Evolutionary conservation across 1,284 basidiomycete species (phyloP).

Genomic region (Cystobasidium sp.): DNA sequence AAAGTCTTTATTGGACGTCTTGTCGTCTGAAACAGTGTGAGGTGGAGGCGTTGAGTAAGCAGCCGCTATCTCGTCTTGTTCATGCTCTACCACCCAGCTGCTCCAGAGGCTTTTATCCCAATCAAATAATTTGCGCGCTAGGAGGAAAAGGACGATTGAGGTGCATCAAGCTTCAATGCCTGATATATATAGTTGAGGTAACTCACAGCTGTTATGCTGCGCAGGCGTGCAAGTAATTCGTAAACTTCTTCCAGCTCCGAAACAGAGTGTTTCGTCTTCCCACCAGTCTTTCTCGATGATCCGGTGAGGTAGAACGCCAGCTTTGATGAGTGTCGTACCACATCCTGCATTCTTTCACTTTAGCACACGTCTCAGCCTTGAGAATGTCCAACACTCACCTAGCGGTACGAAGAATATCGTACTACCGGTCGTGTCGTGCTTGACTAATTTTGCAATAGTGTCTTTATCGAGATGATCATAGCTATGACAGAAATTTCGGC

Average conservation of each 20-base stretch:
- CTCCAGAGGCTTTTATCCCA: conserved; percentile 52
- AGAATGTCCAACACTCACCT: conserved; percentile 36
- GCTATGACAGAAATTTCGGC: conserved; percentile 38
- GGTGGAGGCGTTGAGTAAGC: background rate
- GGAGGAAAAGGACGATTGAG: too few species aligned
- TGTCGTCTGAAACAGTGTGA: background rate
- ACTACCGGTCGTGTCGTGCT: conserved; percentile 41
- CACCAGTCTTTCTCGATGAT: conserved; percentile 54
- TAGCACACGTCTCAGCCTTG: background rate
- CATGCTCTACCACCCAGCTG: conserved; percentile 53
- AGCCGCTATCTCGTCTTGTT: conserved; percentile 32
- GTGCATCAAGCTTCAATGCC: too few species aligned
- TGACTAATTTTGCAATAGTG: conserved; percentile 46
- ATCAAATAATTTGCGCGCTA: conserved; percentile 50
- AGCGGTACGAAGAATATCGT: conserved; percentile 52
- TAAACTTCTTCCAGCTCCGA: conserved; percentile 28
- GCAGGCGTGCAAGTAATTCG: conserved; percentile 53
- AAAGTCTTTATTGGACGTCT: background rate
- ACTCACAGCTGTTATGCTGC: conserved; percentile 53
- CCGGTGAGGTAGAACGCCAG: conserved; percentile 46
- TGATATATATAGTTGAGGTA: background rate
- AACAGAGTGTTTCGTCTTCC: conserved; percentile 51
- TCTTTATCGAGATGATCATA: conserved; percentile 54
- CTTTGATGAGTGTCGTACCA: conserved; percentile 48
- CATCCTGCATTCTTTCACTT: conserved; percentile 45